Percentiles rank a stretch among this genome's conserved stretches.
phyloP scores from a whole-genome alignment of 345 rosid genomes.

The Brassica incana region DNA sequence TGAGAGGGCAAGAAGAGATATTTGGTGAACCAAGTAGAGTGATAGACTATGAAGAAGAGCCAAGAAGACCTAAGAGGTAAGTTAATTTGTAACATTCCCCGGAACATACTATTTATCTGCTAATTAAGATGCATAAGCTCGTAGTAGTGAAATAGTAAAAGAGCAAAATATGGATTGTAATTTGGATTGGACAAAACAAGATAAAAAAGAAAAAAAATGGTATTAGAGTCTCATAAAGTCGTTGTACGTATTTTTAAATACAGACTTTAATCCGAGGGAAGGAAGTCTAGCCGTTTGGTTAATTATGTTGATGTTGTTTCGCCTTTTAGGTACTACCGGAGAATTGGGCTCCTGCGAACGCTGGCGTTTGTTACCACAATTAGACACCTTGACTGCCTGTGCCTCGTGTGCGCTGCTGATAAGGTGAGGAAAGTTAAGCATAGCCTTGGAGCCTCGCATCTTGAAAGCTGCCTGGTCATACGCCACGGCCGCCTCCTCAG shows the following conservation, averaged over 20 bases:
- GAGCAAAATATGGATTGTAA: neutral
- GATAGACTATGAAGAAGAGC: too few species aligned
- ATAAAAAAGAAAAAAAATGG: neutral
- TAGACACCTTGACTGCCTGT: constrained; percentile 19
- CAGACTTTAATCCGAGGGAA: constrained; percentile 19
- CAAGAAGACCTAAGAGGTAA: too few species aligned
- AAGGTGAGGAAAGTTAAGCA: constrained; percentile 43
- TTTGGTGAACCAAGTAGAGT: too few species aligned
- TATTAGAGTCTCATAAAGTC: neutral
- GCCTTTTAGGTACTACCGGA: constrained; percentile 13
- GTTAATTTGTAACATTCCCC: too few species aligned
- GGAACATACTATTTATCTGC: too few species aligned
- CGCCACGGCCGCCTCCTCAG: constrained; percentile 42
- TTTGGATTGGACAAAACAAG: neutral
- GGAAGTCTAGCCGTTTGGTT: constrained; percentile 30
- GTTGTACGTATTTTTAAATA: neutral
- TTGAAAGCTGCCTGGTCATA: constrained; percentile 38
- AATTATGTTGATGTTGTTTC: constrained; percentile 20
- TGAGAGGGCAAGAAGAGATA: too few species aligned
- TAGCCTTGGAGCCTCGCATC: constrained; percentile 42
- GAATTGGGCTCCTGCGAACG: constrained; percentile 15
- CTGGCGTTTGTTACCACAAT: constrained; percentile 24
- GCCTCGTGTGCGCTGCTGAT: constrained; percentile 16
- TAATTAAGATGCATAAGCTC: too few species aligned
- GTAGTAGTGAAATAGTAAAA: neutral